A percentile compares a stretch with the other conserved stretches of the same genome.
Evolutionary conservation across 306 rosid genomes (phyloP).

Genomic region (Quercus agrifolia): DNA sequence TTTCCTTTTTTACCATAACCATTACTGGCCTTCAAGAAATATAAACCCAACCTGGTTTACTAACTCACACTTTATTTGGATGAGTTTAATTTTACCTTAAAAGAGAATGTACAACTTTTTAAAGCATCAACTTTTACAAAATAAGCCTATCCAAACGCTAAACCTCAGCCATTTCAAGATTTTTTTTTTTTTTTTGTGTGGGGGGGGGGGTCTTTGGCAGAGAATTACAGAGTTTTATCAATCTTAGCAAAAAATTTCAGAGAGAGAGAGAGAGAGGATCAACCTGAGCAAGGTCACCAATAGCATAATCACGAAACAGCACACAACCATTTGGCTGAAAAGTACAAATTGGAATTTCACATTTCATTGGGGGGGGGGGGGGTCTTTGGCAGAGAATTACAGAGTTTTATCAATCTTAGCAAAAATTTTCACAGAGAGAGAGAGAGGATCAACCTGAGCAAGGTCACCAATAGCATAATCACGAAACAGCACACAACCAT

Average conservation of each 20-base stretch:
- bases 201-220: neutral
- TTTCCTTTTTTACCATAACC: neutral
- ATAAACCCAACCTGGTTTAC: neutral
- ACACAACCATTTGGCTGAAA: conserved; percentile 73
- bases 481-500: conserved; percentile 72
- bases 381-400: neutral
- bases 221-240: neutral
- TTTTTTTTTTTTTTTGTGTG: neutral
- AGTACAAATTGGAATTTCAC: conserved; percentile 12
- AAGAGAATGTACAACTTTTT: too few relatives aligned
- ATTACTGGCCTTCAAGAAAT: neutral
- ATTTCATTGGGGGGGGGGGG: neutral
- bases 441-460: conserved; percentile 73
- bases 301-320: conserved; percentile 86
- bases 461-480: conserved; percentile 96
- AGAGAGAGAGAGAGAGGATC: conserved; percentile 12
- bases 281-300: conserved; percentile 99
- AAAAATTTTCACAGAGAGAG: neutral
- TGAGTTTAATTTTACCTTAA: too few relatives aligned
- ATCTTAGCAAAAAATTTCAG: neutral
- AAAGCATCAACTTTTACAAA: too few relatives aligned
- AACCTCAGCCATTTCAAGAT: neutral
- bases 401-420: neutral
- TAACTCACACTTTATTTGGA: neutral
- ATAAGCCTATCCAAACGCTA: neutral